A percentile compares a stretch with the other conserved stretches of the same genome.
Conservation (phyloP, 345 rosid genomes). For the Corymbia maculata region DNA sequence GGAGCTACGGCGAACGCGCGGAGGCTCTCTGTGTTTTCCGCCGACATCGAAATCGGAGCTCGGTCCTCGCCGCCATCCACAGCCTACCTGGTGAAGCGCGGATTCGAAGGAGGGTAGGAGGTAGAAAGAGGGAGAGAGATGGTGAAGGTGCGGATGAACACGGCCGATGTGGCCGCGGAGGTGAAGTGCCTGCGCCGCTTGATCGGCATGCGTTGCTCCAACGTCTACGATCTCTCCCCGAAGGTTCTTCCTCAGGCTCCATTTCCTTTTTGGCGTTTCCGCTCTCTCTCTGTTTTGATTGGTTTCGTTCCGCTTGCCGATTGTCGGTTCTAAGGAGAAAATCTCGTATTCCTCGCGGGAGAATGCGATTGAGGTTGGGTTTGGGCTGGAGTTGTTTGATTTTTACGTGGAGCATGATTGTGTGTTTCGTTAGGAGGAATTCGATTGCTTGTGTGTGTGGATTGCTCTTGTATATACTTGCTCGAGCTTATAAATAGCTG, state of each 20-base stretch:
- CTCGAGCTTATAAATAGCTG: not conserved
- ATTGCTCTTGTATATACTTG: not conserved
- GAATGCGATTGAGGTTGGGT: not conserved
- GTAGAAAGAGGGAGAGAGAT: constrained; percentile 8
- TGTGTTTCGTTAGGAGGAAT: not conserved
- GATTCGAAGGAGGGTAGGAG: not conserved
- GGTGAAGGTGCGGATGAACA: constrained; percentile 99
- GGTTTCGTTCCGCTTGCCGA: not conserved
- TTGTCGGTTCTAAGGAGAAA: not conserved
- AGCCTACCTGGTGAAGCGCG: not conserved
- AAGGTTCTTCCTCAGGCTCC: constrained; percentile 32
- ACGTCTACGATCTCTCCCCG: constrained; percentile 95
- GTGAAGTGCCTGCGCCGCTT: constrained; percentile 80
- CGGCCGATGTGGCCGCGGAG: constrained; percentile 99
- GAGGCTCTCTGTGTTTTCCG: not conserved
- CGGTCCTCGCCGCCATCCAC: not conserved
- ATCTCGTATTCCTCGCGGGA: not conserved
- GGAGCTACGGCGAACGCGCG: not conserved
- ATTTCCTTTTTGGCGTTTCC: not conserved
- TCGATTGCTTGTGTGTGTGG: not conserved
- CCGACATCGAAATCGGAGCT: not conserved
- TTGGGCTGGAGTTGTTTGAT: not conserved
- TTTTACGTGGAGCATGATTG: not conserved
- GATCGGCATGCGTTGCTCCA: constrained; percentile 96
- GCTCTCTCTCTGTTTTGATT: not conserved